These are phyloP conservation scores for Zhuliangozyma blackwelliae DNA, from an alignment of 1,139 yeast genomes.

Conservation along the genomic window DNA sequence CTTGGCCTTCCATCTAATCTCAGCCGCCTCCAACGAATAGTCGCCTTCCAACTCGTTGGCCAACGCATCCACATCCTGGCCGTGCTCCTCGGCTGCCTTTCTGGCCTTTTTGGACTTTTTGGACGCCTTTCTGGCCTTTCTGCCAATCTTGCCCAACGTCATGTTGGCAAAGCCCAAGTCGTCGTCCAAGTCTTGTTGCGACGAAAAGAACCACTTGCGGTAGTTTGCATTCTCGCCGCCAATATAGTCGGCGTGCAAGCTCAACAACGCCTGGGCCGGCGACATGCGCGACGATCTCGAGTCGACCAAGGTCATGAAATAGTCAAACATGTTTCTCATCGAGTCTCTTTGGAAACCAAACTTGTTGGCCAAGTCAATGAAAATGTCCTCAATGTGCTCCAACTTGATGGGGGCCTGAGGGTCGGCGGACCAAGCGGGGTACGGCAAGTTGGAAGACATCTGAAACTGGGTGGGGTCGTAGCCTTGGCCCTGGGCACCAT, in stretches of 20 bases:
- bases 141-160: constrained; percentile 68
- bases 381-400: constrained; percentile 89
- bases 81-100: constrained; percentile 49
- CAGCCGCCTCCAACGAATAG: constrained; percentile 55
- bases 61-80: constrained; percentile 48
- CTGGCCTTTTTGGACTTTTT: constrained; percentile 64
- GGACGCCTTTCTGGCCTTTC: constrained; percentile 47
- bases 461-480: constrained; percentile 67
- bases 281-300: constrained; percentile 97
- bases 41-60: constrained; percentile 85
- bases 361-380: constrained; percentile 81
- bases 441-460: constrained; percentile 65
- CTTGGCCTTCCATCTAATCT: constrained; percentile 48
- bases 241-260: constrained; percentile 92
- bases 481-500: constrained; percentile 60
- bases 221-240: constrained; percentile 45
- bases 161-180: constrained; percentile 49
- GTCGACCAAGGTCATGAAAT: constrained; percentile 88
- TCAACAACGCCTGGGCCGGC: constrained; percentile 87
- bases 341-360: constrained; percentile 98
- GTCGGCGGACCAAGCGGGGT: constrained; percentile 96
- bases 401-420: constrained; percentile 74
- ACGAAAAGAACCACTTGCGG: constrained; percentile 43
- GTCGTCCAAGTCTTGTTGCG: constrained; percentile 39
- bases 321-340: constrained; percentile 95